These are phyloP conservation scores for Aspergillus tanneri DNA, from an alignment of 2,329 filamentous ascomycete species.

Conservation along the genomic window DNA sequence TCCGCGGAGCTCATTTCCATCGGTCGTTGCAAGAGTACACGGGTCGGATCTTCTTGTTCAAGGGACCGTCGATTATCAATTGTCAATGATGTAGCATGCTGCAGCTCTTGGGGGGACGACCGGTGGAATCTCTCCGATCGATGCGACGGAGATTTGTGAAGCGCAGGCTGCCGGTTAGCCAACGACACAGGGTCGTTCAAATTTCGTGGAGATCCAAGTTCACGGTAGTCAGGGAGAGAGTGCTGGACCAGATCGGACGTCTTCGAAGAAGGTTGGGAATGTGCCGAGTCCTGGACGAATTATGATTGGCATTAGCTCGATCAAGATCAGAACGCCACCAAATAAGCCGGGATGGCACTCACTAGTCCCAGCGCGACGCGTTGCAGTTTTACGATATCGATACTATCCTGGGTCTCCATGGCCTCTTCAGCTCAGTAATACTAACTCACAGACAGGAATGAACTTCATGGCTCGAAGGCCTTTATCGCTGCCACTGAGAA, in stretches of 20 bases:
- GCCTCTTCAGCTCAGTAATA: not conserved
- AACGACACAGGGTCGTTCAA: conserved; percentile 11
- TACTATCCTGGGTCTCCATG: conserved; percentile 44
- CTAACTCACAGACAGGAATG: not conserved
- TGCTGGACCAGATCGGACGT: conserved; percentile 13
- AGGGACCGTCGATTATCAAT: conserved; percentile 12
- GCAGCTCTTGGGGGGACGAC: conserved; percentile 10
- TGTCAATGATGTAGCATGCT: conserved; percentile 23
- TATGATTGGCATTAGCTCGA: conserved; percentile 29
- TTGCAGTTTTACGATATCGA: conserved; percentile 43
- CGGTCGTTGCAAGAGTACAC: conserved; percentile 18
- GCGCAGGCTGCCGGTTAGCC: no score
- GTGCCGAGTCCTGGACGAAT: conserved; percentile 30
- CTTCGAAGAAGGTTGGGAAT: conserved; percentile 24
- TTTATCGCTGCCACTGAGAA: not conserved
- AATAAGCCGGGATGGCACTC: conserved; percentile 28
- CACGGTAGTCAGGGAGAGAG: conserved; percentile 1
- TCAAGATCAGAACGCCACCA: conserved; percentile 27
- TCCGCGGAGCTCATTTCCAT: conserved; percentile 37
- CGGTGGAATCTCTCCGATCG: conserved; percentile 1
- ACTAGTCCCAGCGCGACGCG: conserved; percentile 43
- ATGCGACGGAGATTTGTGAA: conserved; percentile 8
- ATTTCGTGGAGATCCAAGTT: conserved; percentile 2
- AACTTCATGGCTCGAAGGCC: not conserved
- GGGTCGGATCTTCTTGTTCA: conserved; percentile 15